phyloP scores from a whole-genome alignment of 2,329 filamentous ascomycete species.

The Penicillium rolfsii region DNA sequence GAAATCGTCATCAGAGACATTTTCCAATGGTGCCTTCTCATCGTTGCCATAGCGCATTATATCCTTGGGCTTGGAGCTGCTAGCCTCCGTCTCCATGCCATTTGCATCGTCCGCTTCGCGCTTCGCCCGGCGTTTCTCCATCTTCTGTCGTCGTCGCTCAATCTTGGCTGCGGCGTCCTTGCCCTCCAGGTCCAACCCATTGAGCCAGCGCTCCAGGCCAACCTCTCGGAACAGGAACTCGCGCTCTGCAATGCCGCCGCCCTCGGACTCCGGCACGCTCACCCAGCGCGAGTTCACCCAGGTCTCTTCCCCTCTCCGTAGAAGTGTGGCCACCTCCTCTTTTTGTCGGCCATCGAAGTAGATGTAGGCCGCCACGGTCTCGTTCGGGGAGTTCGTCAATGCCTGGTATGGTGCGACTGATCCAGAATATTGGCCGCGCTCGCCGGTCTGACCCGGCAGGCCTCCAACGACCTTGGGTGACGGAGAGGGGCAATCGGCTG shows the following conservation, averaged over 20 bases:
- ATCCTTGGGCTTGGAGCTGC: slow-evolving; percentile 48
- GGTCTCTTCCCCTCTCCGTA: slow-evolving; percentile 92
- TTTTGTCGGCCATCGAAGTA: slow-evolving; percentile 96
- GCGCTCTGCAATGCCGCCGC: slow-evolving; percentile 89
- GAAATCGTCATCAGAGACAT: slow-evolving; percentile 69
- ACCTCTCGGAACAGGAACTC: slow-evolving; percentile 98
- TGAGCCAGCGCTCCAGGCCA: slow-evolving; percentile 92
- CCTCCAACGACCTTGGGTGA: slow-evolving; percentile 79
- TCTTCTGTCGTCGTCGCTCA: slow-evolving; percentile 63
- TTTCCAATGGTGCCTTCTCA: slow-evolving; percentile 73
- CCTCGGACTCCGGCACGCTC: slow-evolving; percentile 85
- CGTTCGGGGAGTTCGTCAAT: slow-evolving; percentile 88
- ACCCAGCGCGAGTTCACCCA: slow-evolving; percentile 99
- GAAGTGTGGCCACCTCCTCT: slow-evolving; percentile 92
- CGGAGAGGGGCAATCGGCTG: slow-evolving; percentile 74
- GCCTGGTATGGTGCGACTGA: slow-evolving; percentile 84
- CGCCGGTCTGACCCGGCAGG: slow-evolving; percentile 59
- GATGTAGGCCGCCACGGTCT: slow-evolving; percentile 97
- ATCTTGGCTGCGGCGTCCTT: slow-evolving; percentile 85
- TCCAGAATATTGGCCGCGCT: slow-evolving; percentile 58
- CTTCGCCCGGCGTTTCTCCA: slow-evolving; percentile 85
- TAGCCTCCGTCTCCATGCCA: slow-evolving; percentile 46
- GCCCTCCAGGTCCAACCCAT: slow-evolving; percentile 91
- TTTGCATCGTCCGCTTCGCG: slow-evolving; percentile 64
- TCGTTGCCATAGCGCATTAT: slow-evolving; percentile 82